Conservation (phyloP, 2,329 filamentous ascomycete genomes). For the Colletotrichum noveboracense region DNA sequence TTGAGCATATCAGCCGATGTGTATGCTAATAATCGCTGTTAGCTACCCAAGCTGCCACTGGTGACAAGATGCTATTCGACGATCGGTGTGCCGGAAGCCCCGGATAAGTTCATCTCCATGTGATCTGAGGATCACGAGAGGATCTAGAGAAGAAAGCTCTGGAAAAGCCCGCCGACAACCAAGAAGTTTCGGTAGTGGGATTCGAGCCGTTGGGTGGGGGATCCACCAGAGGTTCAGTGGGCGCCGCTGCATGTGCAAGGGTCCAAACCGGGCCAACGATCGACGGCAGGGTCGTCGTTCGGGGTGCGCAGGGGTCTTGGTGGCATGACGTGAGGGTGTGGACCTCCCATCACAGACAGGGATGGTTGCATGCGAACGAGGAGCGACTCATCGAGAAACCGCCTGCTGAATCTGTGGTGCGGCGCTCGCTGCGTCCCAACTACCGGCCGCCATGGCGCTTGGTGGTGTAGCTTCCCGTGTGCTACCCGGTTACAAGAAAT, state of each 20-base stretch:
- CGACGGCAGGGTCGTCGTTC: conserved; percentile 6
- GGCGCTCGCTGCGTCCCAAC: not conserved
- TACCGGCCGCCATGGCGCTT: not conserved
- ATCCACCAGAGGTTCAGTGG: not conserved
- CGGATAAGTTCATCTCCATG: conserved; percentile 5
- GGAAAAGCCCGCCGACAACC: not conserved
- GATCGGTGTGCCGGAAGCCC: not conserved
- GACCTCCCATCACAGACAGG: not conserved
- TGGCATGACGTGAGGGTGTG: conserved; percentile 1
- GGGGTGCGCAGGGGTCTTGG: not conserved
- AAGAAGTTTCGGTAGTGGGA: not conserved
- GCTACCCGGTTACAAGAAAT: not conserved
- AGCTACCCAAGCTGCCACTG: not conserved
- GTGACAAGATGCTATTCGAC: not conserved
- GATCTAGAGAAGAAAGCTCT: not conserved
- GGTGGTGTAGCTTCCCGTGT: not conserved
- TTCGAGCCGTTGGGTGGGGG: not conserved
- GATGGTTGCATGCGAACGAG: not conserved
- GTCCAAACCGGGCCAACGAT: conserved; percentile 4
- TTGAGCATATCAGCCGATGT: not conserved
- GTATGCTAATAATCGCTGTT: not conserved
- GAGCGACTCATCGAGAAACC: not conserved
- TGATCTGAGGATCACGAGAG: conserved; percentile 5
- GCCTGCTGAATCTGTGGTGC: not conserved
- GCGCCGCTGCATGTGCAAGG: not conserved